Base-by-base conservation (phyloP, 345 rosid species). In the Eucalyptus tenuipes region DNA sequence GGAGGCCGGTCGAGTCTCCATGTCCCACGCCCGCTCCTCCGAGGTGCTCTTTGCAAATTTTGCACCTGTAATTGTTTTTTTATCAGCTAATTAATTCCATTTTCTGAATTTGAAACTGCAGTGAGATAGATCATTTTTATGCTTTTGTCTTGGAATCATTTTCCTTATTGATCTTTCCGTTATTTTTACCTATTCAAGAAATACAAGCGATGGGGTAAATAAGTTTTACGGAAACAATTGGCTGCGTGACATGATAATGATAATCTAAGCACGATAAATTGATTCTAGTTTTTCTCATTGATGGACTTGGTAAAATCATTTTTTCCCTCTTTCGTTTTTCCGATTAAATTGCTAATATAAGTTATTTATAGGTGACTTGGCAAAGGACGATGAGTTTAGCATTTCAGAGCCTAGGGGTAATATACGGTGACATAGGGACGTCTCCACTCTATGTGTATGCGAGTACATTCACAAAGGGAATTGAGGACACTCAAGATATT, bases 401-500 rank as follows among this genome's bases (percentile, higher is more conserved):
- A 33, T 95, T 95, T 89, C 98, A 97, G 68, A 93, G 96, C 92
- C 52, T 97, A 4, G 97, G 99, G 71, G 93, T 96, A 31, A 94
- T 95, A 20, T 97, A 94, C 14, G 97, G 98, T 45, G 99, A 97
- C 87, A 94, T 96, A 2, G 98, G 97, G 52, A 96, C 99, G 10
- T 96, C 99, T 2, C 99, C 99, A 0, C 94, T 97, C 10, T 97
- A 96, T 75, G 97, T 96, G 25, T 95, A 37, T 64, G 75, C 92
- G 18, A 94, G 97, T 91, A 94, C 97, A 84, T 97, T 97, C 89
- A 71, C 93, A 0, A 12, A 92, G 2, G 94, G 94, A 1, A 94
- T 96, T 49, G 1, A 49, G 4, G 47, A 93, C 79, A 85, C 82
- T 40, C 93, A 95, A 3, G 96, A 97, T 87, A n/a, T 96, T 31